Evolutionary conservation across 2,329 filamentous ascomycete species (phyloP), one percentile per base, ranked within the genome.

Genomic region (Remersonia thermophila): DNA sequence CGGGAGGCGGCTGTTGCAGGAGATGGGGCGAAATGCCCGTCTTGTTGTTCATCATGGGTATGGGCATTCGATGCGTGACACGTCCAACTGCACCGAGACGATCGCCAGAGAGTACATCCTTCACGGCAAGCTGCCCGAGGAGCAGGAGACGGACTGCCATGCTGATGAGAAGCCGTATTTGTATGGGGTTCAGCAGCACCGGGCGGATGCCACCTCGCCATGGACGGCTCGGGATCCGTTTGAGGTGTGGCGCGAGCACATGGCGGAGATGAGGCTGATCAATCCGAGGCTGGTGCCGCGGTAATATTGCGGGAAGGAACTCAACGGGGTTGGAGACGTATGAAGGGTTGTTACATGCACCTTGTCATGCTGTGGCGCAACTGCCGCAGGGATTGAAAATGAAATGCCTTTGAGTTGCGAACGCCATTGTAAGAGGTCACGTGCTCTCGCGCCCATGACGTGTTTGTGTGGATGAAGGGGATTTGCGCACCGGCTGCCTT

Each of bases 31-130:
- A 7, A 69, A 69, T 37, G 64, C 65, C n/a, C 47, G 64, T 5
- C 50, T 69, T 13, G 52, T 69, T 25, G 63, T 51, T 4, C 66
- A 69, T 37, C 65, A 69, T 37, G 65, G 65, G 4, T 69, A 67
- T 33, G 66, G 66, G 0, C 65, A 69, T 39, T 58, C 60, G 10
- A 65, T 62, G 3, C 50, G 55, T n/a, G 63, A 69, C 35, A 51
- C 44, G 26, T 67, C 65, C 1, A 50, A 50, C 10, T 69, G 65
- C 47, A 69, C 65, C 1, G 60, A 68, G 29, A 39, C 42, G 1
- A 53, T 65, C 17, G 59, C 54, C 8, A 60, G 49, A 40, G 46
- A 48, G 3, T 68, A 55, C 14, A 62, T 69, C 11, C 36, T 65
- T 3, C 37, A 61, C 3, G 65, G 65, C 0, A 49, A 45, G 3